Conservation (phyloP, 495 filamentous ascomycete species). For the Pyronema omphalodes region DNA sequence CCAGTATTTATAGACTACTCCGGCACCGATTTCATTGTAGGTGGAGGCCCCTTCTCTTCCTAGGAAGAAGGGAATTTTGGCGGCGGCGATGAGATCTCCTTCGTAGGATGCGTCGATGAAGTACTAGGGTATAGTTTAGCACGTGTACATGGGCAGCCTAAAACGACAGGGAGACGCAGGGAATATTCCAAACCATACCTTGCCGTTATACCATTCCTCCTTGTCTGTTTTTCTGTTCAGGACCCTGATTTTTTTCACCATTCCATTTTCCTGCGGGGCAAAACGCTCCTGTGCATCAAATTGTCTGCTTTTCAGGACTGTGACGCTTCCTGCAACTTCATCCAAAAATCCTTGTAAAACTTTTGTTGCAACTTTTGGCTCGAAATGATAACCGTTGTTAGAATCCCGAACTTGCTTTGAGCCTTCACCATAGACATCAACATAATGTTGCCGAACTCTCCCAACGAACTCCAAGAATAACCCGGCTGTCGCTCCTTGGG, state of each 20-base stretch:
- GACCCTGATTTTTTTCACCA: constrained; percentile 2
- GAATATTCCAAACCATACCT: background rate
- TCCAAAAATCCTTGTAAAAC: constrained; percentile 1
- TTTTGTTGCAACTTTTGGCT: constrained; percentile 1
- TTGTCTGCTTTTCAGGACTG: background rate
- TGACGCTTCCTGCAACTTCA: background rate
- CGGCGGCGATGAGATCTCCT: constrained; percentile 7
- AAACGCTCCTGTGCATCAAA: constrained; percentile 2
- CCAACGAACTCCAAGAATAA: constrained; percentile 5
- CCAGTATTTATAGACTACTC: constrained; percentile 6
- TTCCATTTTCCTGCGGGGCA: background rate
- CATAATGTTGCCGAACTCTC: constrained; percentile 1
- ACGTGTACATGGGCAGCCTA: too few species aligned
- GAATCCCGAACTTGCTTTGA: constrained; percentile 3
- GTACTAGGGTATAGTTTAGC: background rate
- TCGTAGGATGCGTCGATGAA: constrained; percentile 7
- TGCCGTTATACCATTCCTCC: background rate
- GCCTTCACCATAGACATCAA: background rate
- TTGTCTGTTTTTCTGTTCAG: background rate
- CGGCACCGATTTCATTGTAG: constrained; percentile 1
- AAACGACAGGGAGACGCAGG: too few species aligned
- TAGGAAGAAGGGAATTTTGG: background rate
- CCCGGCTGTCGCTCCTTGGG: constrained; percentile 1
- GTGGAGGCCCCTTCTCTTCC: background rate
- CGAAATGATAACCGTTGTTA: constrained; percentile 3